Base-by-base conservation (phyloP, 768 basidiomycete species). In the Rhodotorula graminis region DNA sequence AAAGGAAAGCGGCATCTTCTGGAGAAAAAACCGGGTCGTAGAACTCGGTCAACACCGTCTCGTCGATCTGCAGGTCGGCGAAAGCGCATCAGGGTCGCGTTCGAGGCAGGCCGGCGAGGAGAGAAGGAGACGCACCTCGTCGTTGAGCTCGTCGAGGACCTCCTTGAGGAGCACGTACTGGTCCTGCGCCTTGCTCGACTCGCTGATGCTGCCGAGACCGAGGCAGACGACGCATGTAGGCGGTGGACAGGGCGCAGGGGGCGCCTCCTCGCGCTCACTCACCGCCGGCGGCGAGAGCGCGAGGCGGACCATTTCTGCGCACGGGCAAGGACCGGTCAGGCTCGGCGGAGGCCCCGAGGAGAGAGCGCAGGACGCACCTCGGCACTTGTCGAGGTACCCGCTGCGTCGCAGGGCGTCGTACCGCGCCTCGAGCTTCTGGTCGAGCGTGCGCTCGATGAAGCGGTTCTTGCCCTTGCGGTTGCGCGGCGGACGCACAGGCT, bases 141-240 rank as follows among this genome's bases (percentile, higher is more conserved):
- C n/a, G 8, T 50, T 21, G n/a, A 73, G 37, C 47, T 71, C 72
- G 16, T 66, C 58, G 18, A 73, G 8, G 50, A 74, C 42, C 19
- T 37, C 70, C 18, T 70, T 46, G 12, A 74, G 44, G 3, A 77
- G 46, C 27, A 74, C 9, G 64, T 67, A 74, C 64, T 77, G 76
- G 10, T 77, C 76, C 33, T 74, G 72, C 16, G 73, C 60, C 42
- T 74, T 74, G 31, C 37, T 60, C 57, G 70, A 72, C 19, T 76
- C 75, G n/a, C 60, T 37, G 7, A 77, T 23, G 40, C 71, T 74
- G 1, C 76, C 76, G 25, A 77, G 53, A 2, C 76, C 76, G 11
- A 77, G 58, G 44, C 76, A 77, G 3, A 76, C 70, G 19, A 72
- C 64, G 7, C 58, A 37, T 5, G 14, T 49, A 2, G 74, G 74